These are phyloP conservation scores for Metarhizium album DNA, from an alignment of 2,329 filamentous ascomycete genomes.

Conservation along the genomic window DNA sequence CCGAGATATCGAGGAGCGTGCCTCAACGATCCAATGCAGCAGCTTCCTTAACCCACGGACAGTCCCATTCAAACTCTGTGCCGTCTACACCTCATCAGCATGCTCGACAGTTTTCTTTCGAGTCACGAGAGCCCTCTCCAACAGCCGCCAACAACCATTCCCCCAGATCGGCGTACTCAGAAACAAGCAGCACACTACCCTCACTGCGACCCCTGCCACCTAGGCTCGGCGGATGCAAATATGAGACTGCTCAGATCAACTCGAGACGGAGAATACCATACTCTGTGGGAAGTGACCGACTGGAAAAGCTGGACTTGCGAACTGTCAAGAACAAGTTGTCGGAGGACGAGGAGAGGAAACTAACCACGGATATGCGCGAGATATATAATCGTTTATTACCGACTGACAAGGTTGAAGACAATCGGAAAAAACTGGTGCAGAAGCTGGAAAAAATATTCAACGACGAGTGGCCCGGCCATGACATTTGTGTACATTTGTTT, in stretches of 20 bases:
- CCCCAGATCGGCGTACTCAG: slow-evolving; percentile 81
- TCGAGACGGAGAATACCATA: slow-evolving; percentile 86
- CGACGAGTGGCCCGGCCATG: slow-evolving; percentile 79
- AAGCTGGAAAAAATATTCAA: slow-evolving; percentile 87
- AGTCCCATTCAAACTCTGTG: slow-evolving; percentile 69
- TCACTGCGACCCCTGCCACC: slow-evolving; percentile 55
- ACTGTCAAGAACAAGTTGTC: slow-evolving; percentile 63
- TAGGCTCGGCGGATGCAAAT: slow-evolving; percentile 60
- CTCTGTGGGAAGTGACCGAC: slow-evolving; percentile 67
- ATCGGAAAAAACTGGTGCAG: slow-evolving; percentile 63
- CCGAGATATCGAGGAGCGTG: slow-evolving; percentile 20
- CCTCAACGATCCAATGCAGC: slow-evolving; percentile 19
- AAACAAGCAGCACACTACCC: slow-evolving; percentile 66
- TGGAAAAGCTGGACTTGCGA: slow-evolving; percentile 60
- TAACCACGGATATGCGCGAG: slow-evolving; percentile 75
- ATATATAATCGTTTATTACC: slow-evolving; percentile 80
- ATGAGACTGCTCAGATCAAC: slow-evolving; percentile 75
- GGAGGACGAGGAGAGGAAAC: slow-evolving; percentile 60
- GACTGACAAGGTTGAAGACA: slow-evolving; percentile 64
- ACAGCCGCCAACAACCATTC: slow-evolving; percentile 68
- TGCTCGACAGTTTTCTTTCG: slow-evolving; percentile 69
- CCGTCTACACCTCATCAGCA: slow-evolving; percentile 89
- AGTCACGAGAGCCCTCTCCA: slow-evolving; percentile 71
- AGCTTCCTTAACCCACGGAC: slow-evolving; percentile 18
- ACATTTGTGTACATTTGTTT: slow-evolving; percentile 88